These are phyloP conservation scores for Nephelium lappaceum DNA, from an alignment of 345 rosid genomes.

Conservation along the genomic window DNA sequence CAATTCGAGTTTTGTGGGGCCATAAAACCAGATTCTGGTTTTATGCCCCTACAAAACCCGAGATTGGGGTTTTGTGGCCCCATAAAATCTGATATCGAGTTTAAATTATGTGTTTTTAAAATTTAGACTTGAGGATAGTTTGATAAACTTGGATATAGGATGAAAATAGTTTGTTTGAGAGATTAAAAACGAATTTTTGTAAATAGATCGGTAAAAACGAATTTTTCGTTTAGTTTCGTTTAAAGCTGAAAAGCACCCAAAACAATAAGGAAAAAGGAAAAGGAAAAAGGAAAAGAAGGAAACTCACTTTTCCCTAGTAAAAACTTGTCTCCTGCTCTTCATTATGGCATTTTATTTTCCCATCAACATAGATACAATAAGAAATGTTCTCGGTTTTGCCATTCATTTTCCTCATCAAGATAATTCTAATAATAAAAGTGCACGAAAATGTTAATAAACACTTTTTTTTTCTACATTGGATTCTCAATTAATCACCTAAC, in stretches of 20 bases:
- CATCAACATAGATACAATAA: slow-evolving; percentile 15
- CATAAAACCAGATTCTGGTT: too few species aligned
- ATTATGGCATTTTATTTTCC: neutral
- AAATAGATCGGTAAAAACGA: too few species aligned
- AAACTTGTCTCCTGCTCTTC: slow-evolving; percentile 9
- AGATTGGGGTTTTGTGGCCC: too few species aligned
- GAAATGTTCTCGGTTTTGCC: slow-evolving; percentile 6
- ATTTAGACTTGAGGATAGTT: too few species aligned
- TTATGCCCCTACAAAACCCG: too few species aligned
- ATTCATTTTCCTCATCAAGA: slow-evolving; percentile 17
- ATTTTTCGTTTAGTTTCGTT: too few species aligned
- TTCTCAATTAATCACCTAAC: neutral
- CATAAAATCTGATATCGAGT: too few species aligned
- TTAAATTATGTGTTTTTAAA: too few species aligned
- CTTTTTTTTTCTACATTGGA: neutral
- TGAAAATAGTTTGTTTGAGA: neutral
- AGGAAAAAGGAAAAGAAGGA: neutral
- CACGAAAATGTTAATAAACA: neutral
- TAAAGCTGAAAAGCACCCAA: too few species aligned
- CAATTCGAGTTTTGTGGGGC: too few species aligned
- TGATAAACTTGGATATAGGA: neutral
- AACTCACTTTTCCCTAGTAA: slow-evolving; percentile 15
- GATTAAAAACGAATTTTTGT: too few species aligned
- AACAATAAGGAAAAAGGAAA: too few species aligned
- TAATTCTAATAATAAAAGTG: slow-evolving; percentile 14